phyloP scores from a whole-genome alignment of 345 rosid species.

The Aquilaria malaccensis region DNA sequence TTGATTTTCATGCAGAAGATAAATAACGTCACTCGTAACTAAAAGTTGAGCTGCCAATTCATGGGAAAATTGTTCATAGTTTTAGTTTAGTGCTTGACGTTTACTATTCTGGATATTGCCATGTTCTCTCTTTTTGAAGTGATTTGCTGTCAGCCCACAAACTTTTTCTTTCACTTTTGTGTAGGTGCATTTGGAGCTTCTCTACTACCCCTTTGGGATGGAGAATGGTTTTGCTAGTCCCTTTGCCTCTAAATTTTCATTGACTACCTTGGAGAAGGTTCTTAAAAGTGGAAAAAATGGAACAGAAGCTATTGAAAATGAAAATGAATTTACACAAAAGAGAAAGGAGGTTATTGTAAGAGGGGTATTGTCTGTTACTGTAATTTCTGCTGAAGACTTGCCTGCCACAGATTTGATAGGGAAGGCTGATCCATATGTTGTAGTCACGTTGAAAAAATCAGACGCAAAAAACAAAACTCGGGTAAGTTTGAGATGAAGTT shows the following conservation, averaged over 20 bases:
- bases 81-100: too few species aligned
- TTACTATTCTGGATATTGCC: background rate
- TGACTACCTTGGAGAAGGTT: slow-evolving; percentile 86
- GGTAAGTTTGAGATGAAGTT: slow-evolving; percentile 24
- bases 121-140: too few species aligned
- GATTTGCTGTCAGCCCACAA: background rate
- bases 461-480: slow-evolving; percentile 64
- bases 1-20: background rate
- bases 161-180: background rate
- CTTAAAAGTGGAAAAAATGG: slow-evolving; percentile 50
- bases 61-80: too few species aligned
- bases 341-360: slow-evolving; percentile 71
- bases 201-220: slow-evolving; percentile 64
- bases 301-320: slow-evolving; percentile 34
- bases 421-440: slow-evolving; percentile 81
- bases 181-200: slow-evolving; percentile 87
- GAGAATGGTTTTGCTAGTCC: slow-evolving; percentile 52
- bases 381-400: slow-evolving; percentile 85
- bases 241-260: slow-evolving; percentile 32
- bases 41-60: too few species aligned
- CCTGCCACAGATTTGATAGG: slow-evolving; percentile 76
- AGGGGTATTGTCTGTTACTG: slow-evolving; percentile 78
- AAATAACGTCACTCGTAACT: too few species aligned
- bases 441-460: slow-evolving; percentile 75
- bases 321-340: slow-evolving; percentile 33